Percentiles rank a stretch among this genome's conserved stretches.
These are phyloP conservation scores for Pholiota molesta DNA, from an alignment of 768 basidiomycete species.

Conservation along the genomic window DNA sequence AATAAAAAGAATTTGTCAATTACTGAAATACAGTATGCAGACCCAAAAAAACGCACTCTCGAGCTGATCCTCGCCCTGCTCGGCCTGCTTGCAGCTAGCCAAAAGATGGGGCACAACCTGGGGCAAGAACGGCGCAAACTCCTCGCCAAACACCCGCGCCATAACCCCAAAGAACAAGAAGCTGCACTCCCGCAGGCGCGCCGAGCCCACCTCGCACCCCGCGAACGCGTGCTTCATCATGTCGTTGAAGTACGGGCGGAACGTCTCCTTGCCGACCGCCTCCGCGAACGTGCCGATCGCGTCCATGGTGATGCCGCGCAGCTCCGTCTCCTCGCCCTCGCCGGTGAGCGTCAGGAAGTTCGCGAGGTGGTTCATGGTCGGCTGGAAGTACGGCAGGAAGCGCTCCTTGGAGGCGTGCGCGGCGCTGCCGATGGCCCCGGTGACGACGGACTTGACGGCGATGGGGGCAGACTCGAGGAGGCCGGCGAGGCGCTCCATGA, in stretches of 20 bases:
- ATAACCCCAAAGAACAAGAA: conserved; percentile 99
- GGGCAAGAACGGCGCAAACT: conserved; percentile 87
- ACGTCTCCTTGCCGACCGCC: conserved; percentile 91
- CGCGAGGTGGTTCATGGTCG: conserved; percentile 85
- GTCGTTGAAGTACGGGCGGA: conserved; percentile 94
- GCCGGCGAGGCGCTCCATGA: conserved; percentile 92
- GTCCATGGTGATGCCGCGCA: conserved; percentile 97
- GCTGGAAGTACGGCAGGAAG: conserved; percentile 93
- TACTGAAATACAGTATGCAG: conserved; percentile 8
- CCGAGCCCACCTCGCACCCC: conserved; percentile 84
- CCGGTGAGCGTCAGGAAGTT: conserved; percentile 85
- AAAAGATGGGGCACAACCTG: conserved; percentile 87
- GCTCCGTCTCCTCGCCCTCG: conserved; percentile 91
- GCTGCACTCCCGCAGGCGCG: conserved; percentile 89
- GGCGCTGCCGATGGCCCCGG: conserved; percentile 96
- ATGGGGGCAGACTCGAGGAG: conserved; percentile 88
- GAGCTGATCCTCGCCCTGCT: conserved; percentile 66
- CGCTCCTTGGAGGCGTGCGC: conserved; percentile 92
- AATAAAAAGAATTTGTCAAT: background rate
- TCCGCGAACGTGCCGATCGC: conserved; percentile 99
- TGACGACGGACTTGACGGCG: conserved; percentile 90
- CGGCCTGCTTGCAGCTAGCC: conserved; percentile 78
- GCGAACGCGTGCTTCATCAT: conserved; percentile 96
- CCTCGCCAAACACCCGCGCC: conserved; percentile 94
- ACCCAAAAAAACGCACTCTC: conserved; percentile 38